Percentiles rank a stretch among this genome's conserved stretches.
These are phyloP conservation scores for Quercus suber DNA, from an alignment of 306 rosid genomes.

Conservation along the genomic window DNA sequence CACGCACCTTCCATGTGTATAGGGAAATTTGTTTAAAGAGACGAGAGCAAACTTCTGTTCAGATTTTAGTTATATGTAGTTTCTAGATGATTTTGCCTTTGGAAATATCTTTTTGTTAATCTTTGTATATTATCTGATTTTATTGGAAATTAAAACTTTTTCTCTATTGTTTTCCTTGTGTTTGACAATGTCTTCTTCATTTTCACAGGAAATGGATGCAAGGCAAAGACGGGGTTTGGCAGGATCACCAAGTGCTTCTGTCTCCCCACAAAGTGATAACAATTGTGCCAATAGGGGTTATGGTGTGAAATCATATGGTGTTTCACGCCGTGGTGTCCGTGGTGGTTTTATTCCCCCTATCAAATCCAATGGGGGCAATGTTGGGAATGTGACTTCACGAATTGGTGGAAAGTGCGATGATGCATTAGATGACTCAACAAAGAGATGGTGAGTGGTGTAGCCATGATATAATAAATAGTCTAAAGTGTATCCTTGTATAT, in stretches of 20 bases:
- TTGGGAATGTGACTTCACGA: conserved; percentile 62
- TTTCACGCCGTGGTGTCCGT: conserved; percentile 72
- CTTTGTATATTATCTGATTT: conserved; percentile 1
- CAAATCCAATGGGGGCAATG: conserved; percentile 59
- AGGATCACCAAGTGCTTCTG: conserved; percentile 51
- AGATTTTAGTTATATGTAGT: background rate
- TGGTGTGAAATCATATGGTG: conserved; percentile 72
- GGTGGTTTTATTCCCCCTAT: conserved; percentile 94
- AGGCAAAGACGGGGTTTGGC: conserved; percentile 45
- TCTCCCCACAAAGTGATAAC: conserved; percentile 53
- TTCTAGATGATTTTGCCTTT: background rate
- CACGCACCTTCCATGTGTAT: background rate
- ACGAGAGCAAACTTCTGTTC: background rate
- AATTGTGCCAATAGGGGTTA: conserved; percentile 42
- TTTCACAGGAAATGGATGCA: conserved; percentile 59
- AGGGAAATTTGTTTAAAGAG: background rate
- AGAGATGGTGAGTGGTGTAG: conserved; percentile 72
- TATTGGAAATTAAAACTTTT: background rate
- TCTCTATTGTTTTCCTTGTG: background rate
- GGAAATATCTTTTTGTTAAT: background rate
- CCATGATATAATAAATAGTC: background rate
- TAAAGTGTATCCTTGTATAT: background rate
- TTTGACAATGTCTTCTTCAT: background rate
- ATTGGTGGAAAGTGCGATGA: conserved; percentile 69
- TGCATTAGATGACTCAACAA: conserved; percentile 74